These are phyloP conservation scores for Aspergillus steynii DNA, from an alignment of 495 filamentous ascomycete genomes.

Conservation along the genomic window DNA sequence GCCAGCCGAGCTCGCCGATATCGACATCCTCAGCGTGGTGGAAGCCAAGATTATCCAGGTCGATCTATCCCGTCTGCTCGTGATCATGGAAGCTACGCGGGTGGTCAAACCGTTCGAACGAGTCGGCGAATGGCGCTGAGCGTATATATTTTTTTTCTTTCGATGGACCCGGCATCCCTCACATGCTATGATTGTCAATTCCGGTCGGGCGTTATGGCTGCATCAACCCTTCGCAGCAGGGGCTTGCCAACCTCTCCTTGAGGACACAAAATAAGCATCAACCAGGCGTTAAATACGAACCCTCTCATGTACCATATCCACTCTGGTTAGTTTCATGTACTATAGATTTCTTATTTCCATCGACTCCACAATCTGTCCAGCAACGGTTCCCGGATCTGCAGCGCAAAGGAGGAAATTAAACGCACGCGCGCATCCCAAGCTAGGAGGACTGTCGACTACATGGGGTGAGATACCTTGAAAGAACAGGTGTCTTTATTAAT, in stretches of 20 bases:
- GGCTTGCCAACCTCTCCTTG: neutral
- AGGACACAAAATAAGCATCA: neutral
- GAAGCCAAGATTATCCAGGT: conserved; percentile 60
- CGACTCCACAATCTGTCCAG: too few species aligned
- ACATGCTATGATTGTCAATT: neutral
- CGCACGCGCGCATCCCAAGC: too few species aligned
- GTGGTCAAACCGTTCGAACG: conserved; percentile 44
- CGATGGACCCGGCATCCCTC: too few species aligned
- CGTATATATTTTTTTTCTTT: neutral
- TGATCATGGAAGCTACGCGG: conserved; percentile 53
- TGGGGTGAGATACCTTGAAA: too few species aligned
- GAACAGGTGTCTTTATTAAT: too few species aligned
- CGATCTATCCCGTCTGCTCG: conserved; percentile 49
- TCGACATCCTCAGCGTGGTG: conserved; percentile 49
- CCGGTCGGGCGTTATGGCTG: neutral
- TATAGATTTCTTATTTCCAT: neutral
- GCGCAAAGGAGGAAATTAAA: too few species aligned
- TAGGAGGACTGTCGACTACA: too few species aligned
- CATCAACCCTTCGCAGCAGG: neutral
- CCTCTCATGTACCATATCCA: neutral
- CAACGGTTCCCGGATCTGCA: too few species aligned
- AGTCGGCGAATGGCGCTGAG: conserved; percentile 33
- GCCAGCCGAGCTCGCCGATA: conserved; percentile 33
- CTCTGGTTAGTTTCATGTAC: neutral
- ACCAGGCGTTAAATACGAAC: neutral